Evolutionary conservation across 1,284 basidiomycete genomes (phyloP), one percentile per base, ranked within the genome.

Genomic region (Schizophyllum amplum): DNA sequence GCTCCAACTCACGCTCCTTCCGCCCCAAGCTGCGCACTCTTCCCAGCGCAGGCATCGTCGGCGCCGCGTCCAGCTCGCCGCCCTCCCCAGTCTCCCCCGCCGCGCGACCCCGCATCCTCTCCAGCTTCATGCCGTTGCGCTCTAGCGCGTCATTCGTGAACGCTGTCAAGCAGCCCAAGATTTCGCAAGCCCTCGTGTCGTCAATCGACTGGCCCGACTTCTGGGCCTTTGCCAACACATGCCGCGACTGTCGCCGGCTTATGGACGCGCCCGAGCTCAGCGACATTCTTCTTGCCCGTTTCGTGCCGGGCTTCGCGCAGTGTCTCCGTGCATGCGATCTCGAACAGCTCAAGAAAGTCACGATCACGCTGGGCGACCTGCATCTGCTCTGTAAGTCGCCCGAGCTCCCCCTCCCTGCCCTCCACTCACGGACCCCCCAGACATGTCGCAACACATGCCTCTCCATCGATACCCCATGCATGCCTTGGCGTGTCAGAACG

Each of bases 401-500:
- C 54, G 50, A 61, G 53, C 52, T 53, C 23, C 33, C 49, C 53
- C 62, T n/a, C 51, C 61, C 52, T 48, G 58, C 47, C 60, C 55
- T 33, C 58, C 61, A 52, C 55, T 52, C 54, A 47, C 49, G 27
- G 24, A 48, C 51, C 11, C 50, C 11, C 53, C 64, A 90, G 87
- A 84, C 60, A 72, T 82, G 54, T 87, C 87, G 0, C 81, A 84
- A 65, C 71, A 72, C 5, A 68, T 84, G 6, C 78, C 81, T 0
- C 73, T 88, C 27, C 85, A 88, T 60, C 68, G 67, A n/a, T 79
- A 78, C 59, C 75, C 76, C 1, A 71, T 70, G 67, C 81, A 85
- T 62, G 81, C 86, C 9, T 72, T 87, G 7, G 70, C 75, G 25
- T 67, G 73, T 42, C 68, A 86, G 51, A 78, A 76, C 11, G 69